Conservation (phyloP, 1,284 basidiomycete genomes). For the Inonotus obliquus region DNA sequence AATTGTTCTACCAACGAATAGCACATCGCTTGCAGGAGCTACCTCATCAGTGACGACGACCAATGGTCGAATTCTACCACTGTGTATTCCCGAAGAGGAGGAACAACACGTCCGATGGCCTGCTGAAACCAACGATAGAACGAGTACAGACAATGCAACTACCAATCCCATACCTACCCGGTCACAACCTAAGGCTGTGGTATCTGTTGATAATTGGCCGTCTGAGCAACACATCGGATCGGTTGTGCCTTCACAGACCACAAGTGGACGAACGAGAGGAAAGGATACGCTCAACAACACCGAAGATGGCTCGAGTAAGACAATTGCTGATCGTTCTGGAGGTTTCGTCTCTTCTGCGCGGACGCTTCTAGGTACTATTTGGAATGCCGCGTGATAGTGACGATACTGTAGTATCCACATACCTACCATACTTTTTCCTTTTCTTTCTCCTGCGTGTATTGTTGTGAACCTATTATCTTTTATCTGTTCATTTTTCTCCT, state of each 20-base stretch:
- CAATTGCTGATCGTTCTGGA: slow-evolving; percentile 12
- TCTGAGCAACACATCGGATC: not conserved
- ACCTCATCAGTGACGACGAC: slow-evolving; percentile 1
- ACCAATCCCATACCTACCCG: too few species aligned
- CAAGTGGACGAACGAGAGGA: not conserved
- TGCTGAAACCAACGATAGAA: not conserved
- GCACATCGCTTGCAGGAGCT: not conserved
- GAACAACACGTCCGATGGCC: not conserved
- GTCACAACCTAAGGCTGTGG: too few species aligned
- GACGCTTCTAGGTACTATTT: slow-evolving; percentile 15
- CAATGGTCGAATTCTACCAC: slow-evolving; percentile 6
- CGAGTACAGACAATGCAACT: too few species aligned
- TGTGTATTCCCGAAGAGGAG: slow-evolving; percentile 12
- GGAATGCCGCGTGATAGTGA: slow-evolving; percentile 9
- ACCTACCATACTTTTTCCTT: not conserved
- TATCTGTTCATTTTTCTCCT: not conserved
- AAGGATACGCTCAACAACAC: slow-evolving; percentile 5
- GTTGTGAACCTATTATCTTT: not conserved
- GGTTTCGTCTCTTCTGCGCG: slow-evolving; percentile 16
- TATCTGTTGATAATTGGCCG: too few species aligned
- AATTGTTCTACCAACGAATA: not conserved
- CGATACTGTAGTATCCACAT: not conserved
- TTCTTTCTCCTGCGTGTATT: not conserved
- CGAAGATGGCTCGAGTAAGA: not conserved
- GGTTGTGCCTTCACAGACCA: not conserved